These are phyloP conservation scores for Rhodotorula sp. DNA, from an alignment of 1,284 basidiomycete species.

Conservation along the genomic window DNA sequence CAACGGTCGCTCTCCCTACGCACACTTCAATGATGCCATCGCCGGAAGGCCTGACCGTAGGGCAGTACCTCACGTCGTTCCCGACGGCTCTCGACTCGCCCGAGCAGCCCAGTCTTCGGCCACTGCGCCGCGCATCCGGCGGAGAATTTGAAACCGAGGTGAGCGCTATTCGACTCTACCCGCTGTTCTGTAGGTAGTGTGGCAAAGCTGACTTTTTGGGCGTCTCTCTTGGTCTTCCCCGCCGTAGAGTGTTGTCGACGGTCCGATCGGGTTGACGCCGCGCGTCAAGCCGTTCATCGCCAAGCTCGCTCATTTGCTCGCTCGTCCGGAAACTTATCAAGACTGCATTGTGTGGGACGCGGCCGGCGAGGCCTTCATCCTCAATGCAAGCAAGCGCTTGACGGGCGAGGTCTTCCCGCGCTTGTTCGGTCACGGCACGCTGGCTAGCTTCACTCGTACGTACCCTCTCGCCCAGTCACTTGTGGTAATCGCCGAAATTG, in stretches of 20 bases:
- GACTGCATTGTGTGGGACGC: conserved; percentile 28
- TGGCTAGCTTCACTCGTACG: conserved; percentile 33
- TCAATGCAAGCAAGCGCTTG: conserved; percentile 23
- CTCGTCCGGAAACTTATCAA: conserved; percentile 15
- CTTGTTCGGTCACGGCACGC: conserved; percentile 23
- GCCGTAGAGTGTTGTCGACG: not conserved
- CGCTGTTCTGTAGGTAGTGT: no score
- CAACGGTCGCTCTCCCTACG: not conserved
- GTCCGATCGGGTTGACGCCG: not conserved
- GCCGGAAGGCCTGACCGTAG: not conserved
- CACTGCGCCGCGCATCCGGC: not conserved
- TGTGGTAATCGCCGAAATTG: not conserved
- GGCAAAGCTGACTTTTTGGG: not conserved
- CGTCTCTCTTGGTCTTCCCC: no score
- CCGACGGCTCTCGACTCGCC: not conserved
- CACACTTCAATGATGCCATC: not conserved
- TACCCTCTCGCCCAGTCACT: not conserved
- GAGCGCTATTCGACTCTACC: no score
- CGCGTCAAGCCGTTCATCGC: conserved; percentile 33
- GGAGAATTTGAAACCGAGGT: not conserved
- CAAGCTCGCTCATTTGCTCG: conserved; percentile 27
- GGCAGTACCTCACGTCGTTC: not conserved
- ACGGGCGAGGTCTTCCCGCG: conserved; percentile 17
- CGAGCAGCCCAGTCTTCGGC: not conserved
- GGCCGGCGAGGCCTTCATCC: conserved; percentile 26